Base-by-base conservation (phyloP, 192 early-diverging fungal genomes). In the Coemansia sp. region DNA sequence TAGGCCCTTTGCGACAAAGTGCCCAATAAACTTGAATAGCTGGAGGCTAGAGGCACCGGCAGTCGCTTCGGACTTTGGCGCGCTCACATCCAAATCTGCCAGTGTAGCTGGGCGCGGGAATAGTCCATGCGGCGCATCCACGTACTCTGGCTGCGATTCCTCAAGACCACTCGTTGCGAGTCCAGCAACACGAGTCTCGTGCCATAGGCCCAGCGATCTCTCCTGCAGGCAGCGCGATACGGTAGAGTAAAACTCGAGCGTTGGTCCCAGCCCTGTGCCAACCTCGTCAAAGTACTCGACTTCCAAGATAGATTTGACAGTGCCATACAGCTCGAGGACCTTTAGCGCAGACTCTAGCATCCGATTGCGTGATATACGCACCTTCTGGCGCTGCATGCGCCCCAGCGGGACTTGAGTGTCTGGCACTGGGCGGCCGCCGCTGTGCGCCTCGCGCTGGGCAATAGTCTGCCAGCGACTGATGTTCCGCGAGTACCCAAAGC, bases 221-320 rank as follows among this genome's bases (percentile, higher is more conserved):
- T 88, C 87, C 40, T 86, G 86, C 17, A 95, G 83, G 59, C 93
- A 92, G 35, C 83, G 86, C 12, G 90, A 95, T 2, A 97, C 89
- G 11, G 83, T 75, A 5, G 93, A 77, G 70, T 95, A 98, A 70
- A 98, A 98, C 74, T 98, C 96, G 8, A 96, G 84, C 0, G 95
- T 95, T 0, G 94, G 94, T 0, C 95, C 95, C 4, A 96, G 74
- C 1, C 96, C 96, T 9, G 93, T 93, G 11, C 96, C 96, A 24
- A 92, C 94, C 56, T 98, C 96, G 60, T 94, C 93, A 70, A 90
- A 90, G 62, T 95, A 98, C 71, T 98, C 94, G n/a, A 98, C 87
- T 65, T 98, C 96, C 25, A 98, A 75, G 49, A 92, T 76, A 7
- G 91, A 72, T 31, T 89, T 87, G 4, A 77, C 73, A 6, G 75